Conservation (phyloP, 495 filamentous ascomycete species). For the Penicillium bovifimosum region DNA sequence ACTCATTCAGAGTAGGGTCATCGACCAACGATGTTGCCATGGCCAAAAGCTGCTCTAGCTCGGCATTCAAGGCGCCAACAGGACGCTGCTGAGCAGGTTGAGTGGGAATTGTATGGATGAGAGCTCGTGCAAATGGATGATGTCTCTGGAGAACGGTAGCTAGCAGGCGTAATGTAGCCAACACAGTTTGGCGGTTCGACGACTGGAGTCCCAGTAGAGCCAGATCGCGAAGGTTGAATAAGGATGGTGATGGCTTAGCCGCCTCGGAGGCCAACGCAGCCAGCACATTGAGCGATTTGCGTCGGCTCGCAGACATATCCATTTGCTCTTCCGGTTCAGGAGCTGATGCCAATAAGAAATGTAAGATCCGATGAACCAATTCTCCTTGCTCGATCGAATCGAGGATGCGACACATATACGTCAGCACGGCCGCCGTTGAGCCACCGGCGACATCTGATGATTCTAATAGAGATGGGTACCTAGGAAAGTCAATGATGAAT, state of each 20-base stretch:
- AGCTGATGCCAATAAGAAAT: conserved; percentile 82
- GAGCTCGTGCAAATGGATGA: conserved; percentile 75
- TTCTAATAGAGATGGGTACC: conserved; percentile 91
- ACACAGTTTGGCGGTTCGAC: conserved; percentile 77
- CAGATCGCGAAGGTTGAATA: conserved; percentile 94
- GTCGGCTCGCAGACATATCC: conserved; percentile 59
- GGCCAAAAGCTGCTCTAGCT: conserved; percentile 67
- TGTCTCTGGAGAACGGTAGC: conserved; percentile 81
- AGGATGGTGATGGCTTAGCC: conserved; percentile 68
- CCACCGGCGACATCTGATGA: conserved; percentile 96
- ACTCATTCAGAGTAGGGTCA: conserved; percentile 65
- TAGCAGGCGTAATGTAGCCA: conserved; percentile 78
- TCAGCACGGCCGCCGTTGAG: conserved; percentile 91
- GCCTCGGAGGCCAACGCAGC: conserved; percentile 61
- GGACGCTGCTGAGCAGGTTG: conserved; percentile 60
- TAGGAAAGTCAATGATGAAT: conserved; percentile 31
- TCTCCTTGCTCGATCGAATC: conserved; percentile 88
- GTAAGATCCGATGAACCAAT: conserved; percentile 86
- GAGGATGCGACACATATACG: conserved; percentile 84
- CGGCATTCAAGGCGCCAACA: conserved; percentile 71
- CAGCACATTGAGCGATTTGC: conserved; percentile 84
- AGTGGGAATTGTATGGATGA: conserved; percentile 61
- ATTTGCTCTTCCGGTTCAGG: conserved; percentile 43
- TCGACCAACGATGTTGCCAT: conserved; percentile 68
- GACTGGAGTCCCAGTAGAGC: conserved; percentile 80